These are phyloP conservation scores for Melanopsichium pennsylvanicum DNA, from an alignment of 1,284 basidiomycete species.

Conservation along the genomic window DNA sequence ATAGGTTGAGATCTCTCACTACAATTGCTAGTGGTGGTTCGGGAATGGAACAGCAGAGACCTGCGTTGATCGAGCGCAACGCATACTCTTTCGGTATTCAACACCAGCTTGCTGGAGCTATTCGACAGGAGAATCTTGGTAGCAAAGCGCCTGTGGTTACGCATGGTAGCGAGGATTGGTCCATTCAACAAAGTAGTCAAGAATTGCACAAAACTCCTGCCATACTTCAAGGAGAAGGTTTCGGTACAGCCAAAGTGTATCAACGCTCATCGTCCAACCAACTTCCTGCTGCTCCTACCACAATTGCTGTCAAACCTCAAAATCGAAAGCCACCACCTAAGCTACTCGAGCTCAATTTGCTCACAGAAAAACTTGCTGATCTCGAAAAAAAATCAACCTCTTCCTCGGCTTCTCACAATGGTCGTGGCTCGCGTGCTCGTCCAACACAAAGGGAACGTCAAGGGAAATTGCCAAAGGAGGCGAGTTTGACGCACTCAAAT, in stretches of 20 bases:
- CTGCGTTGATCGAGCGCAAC: neutral
- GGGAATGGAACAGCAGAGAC: neutral
- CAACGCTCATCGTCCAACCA: no score
- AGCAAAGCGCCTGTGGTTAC: conserved; percentile 4
- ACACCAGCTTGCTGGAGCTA: neutral
- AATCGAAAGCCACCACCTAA: conserved; percentile 18
- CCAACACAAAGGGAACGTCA: neutral
- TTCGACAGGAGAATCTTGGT: conserved; percentile 24
- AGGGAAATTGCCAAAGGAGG: conserved; percentile 4
- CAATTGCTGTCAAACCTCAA: neutral
- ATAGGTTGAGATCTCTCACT: conserved; percentile 18
- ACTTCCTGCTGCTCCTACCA: no score
- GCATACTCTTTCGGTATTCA: conserved; percentile 35
- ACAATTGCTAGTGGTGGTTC: neutral
- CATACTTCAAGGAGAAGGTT: neutral
- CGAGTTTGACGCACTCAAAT: conserved; percentile 7
- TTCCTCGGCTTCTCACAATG: conserved; percentile 1
- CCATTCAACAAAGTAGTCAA: conserved; percentile 6
- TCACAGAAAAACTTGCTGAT: conserved; percentile 23
- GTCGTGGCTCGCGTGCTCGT: no score
- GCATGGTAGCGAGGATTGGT: conserved; percentile 6
- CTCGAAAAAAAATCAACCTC: conserved; percentile 16
- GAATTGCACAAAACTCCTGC: neutral
- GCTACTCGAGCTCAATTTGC: conserved; percentile 21
- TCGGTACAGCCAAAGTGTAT: neutral